Evolutionary conservation across 225 moss, liverwort and hornwort genomes (phyloP).

Genomic region (Physcomitrellopsis africana): DNA sequence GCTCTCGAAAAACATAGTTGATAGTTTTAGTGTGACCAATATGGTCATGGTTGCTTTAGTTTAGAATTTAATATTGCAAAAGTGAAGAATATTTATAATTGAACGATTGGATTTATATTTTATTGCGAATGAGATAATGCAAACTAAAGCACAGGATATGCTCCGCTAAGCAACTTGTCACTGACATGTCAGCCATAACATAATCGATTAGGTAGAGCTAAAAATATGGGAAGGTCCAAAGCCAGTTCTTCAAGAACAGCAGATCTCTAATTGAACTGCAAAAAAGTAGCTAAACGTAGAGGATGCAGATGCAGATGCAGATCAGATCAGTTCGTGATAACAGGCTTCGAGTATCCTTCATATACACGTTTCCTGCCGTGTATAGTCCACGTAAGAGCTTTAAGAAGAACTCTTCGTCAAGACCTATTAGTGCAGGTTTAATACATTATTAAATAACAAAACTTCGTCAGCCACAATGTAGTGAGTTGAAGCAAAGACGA

Average conservation of each 20-base stretch:
- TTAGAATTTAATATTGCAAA: no score
- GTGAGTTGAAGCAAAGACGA: not conserved
- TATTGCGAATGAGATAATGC: no score
- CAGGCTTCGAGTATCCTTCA: conserved; percentile 11
- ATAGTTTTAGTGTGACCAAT: no score
- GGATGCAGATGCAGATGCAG: not conserved
- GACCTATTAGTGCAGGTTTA: not conserved
- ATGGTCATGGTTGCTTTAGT: no score
- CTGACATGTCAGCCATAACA: not conserved
- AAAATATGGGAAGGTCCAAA: not conserved
- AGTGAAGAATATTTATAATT: no score
- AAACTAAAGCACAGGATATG: not conserved
- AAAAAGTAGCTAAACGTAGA: not conserved
- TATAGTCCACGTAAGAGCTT: conserved; percentile 2
- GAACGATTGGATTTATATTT: no score
- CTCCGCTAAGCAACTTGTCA: not conserved
- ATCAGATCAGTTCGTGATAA: conserved; percentile 9
- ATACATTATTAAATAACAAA: not conserved
- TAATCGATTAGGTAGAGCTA: not conserved
- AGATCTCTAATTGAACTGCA: not conserved
- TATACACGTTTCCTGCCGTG: not conserved
- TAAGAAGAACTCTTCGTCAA: not conserved
- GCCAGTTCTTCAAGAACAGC: not conserved
- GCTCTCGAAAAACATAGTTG: no score
- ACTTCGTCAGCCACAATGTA: conserved; percentile 1